Conservation (phyloP, 495 filamentous ascomycete species). For the Alectoria sarmentosa region DNA sequence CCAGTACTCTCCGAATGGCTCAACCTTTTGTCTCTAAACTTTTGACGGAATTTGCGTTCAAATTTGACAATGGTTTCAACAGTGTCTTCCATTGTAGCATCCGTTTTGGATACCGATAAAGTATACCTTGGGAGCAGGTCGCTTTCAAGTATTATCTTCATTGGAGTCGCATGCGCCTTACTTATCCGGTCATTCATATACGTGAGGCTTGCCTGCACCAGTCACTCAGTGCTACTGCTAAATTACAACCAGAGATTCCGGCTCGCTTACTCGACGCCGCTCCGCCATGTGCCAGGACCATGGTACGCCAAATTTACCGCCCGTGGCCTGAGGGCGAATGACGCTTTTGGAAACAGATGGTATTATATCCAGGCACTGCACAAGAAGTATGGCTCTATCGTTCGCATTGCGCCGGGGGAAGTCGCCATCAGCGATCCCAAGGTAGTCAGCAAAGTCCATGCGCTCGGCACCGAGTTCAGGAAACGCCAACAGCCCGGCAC, state of each 20-base stretch:
- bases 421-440: conserved; percentile 18
- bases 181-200: conserved; percentile 4
- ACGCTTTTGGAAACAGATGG: conserved; percentile 14
- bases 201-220: neutral
- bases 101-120: conserved; percentile 2
- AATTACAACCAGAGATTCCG: conserved; percentile 2
- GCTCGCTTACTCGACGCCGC: conserved; percentile 15
- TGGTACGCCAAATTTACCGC: conserved; percentile 16
- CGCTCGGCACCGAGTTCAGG: conserved; percentile 16
- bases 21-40: neutral
- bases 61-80: neutral
- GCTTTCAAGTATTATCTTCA: conserved; percentile 1
- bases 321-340: conserved; percentile 9
- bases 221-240: conserved; percentile 1
- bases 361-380: conserved; percentile 17
- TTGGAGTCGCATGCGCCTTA: neutral
- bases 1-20: neutral
- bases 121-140: conserved; percentile 3
- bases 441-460: conserved; percentile 18
- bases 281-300: conserved; percentile 15
- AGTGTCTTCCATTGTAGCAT: neutral
- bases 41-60: neutral
- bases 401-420: conserved; percentile 17
- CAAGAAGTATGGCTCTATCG: conserved; percentile 16
- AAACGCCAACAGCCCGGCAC: conserved; percentile 19